Evolutionary conservation across 2,329 filamentous ascomycete genomes (phyloP).

Genomic region (Monilinia polystroma): DNA sequence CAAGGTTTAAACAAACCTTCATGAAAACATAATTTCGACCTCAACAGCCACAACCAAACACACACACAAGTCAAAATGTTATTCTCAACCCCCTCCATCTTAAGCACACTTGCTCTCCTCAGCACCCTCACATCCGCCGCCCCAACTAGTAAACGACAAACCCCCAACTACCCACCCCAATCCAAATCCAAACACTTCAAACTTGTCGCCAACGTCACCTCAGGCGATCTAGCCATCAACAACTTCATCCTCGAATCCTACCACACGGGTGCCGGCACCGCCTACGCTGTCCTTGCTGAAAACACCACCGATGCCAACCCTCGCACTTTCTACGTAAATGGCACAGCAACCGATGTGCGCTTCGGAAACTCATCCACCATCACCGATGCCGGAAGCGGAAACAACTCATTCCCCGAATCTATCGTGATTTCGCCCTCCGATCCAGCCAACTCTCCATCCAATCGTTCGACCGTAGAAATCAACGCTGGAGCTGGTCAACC

Average conservation of each 20-base stretch:
- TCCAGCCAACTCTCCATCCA: slow-evolving; percentile 5
- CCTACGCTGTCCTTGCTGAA: slow-evolving; percentile 42
- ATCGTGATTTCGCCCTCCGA: slow-evolving; percentile 42
- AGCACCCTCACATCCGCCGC: slow-evolving; percentile 25
- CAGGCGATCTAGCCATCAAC: slow-evolving; percentile 43
- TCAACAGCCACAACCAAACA: background rate
- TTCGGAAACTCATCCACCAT: slow-evolving; percentile 42
- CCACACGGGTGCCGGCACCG: slow-evolving; percentile 46
- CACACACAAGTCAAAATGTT: slow-evolving; percentile 19
- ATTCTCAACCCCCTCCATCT: slow-evolving; percentile 22
- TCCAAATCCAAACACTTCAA: slow-evolving; percentile 39
- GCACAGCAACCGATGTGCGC: slow-evolving; percentile 43
- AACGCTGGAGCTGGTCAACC: slow-evolving; percentile 44
- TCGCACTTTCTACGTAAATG: slow-evolving; percentile 52
- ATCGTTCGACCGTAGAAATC: slow-evolving; percentile 40
- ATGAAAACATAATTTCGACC: background rate
- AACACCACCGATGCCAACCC: slow-evolving; percentile 28
- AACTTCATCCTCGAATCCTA: slow-evolving; percentile 44
- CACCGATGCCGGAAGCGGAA: slow-evolving; percentile 43
- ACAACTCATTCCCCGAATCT: slow-evolving; percentile 41
- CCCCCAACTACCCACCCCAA: slow-evolving; percentile 27
- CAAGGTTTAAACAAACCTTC: background rate
- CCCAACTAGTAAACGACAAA: slow-evolving; percentile 25
- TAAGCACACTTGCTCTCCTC: slow-evolving; percentile 24
- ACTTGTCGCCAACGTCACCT: slow-evolving; percentile 48